Conservation (phyloP, 2,329 filamentous ascomycete species). For the Capronia coronata region DNA sequence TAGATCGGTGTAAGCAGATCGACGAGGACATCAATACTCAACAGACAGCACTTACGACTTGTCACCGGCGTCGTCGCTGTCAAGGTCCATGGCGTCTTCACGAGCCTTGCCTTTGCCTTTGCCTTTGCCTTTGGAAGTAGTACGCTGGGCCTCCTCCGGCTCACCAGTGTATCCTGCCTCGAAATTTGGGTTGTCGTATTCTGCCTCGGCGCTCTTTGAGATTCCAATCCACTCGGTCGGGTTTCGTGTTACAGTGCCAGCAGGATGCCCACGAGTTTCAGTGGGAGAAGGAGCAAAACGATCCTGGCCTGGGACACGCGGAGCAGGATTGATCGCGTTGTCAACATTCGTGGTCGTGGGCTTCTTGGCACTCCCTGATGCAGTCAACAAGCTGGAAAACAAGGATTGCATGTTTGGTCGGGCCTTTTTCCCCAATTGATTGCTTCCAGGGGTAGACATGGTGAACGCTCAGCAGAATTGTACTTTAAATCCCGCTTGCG, state of each 20-base stretch:
- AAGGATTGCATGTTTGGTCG: neutral
- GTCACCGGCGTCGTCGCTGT: neutral
- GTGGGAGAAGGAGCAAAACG: too few species aligned
- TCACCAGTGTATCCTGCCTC: too few species aligned
- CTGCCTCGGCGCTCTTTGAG: too few species aligned
- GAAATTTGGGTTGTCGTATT: too few species aligned
- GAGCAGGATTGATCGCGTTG: constrained; percentile 1
- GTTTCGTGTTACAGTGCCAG: too few species aligned
- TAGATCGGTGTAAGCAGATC: neutral
- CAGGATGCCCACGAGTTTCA: too few species aligned
- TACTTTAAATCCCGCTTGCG: too few species aligned
- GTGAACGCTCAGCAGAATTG: too few species aligned
- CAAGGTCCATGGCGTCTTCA: too few species aligned
- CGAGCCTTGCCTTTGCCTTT: neutral
- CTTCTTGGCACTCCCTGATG: neutral
- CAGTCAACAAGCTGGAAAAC: neutral
- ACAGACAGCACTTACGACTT: neutral
- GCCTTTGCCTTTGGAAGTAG: neutral
- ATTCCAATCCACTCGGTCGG: too few species aligned
- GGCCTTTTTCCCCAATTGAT: neutral
- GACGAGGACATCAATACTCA: neutral
- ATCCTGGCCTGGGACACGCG: constrained; percentile 1
- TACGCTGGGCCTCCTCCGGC: too few species aligned
- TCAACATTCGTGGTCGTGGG: constrained; percentile 7
- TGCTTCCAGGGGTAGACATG: neutral